Percentiles rank a stretch among this genome's conserved stretches.
Conservation (phyloP, 805 yeast species). For the Barnettozyma salicaria region DNA sequence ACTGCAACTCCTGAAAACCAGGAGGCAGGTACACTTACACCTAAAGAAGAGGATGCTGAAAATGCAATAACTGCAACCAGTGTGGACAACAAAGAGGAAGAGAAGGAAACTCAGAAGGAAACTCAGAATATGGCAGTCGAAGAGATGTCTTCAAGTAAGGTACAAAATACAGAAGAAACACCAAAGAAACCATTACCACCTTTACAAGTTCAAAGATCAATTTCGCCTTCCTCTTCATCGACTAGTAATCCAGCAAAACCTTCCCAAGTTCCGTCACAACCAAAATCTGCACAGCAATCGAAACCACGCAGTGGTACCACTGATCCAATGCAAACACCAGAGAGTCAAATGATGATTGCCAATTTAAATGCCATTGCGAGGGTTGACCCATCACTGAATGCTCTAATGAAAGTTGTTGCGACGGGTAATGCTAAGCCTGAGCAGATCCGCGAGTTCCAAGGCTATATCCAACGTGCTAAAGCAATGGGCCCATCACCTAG, state of each 20-base stretch:
- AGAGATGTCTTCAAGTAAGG: too few relatives aligned
- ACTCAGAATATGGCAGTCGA: too few relatives aligned
- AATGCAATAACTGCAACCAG: not conserved
- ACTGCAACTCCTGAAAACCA: conserved; percentile 4
- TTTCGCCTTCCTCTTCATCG: conserved; percentile 6
- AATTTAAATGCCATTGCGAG: conserved; percentile 81
- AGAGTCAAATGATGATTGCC: conserved; percentile 76
- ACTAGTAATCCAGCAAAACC: conserved; percentile 1
- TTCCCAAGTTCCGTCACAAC: not conserved
- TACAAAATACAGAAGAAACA: not conserved
- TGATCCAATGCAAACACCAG: conserved; percentile 47
- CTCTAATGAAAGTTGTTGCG: conserved; percentile 81
- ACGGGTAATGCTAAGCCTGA: conserved; percentile 67
- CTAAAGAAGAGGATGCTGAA: conserved; percentile 1
- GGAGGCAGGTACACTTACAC: conserved; percentile 4
- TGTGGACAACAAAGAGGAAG: not conserved
- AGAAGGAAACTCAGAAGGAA: not conserved
- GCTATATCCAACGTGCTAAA: conserved; percentile 71
- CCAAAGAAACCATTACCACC: conserved; percentile 16
- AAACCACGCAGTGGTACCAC: conserved; percentile 27
- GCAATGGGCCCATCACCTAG: conserved; percentile 56
- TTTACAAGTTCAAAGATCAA: conserved; percentile 10
- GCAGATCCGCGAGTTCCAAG: conserved; percentile 75
- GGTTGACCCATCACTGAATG: conserved; percentile 57
- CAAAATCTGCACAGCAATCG: conserved; percentile 8